Percentiles rank a stretch among this genome's conserved stretches.
phyloP scores from a whole-genome alignment of 2,329 filamentous ascomycete species.

The Diaporthe citri region DNA sequence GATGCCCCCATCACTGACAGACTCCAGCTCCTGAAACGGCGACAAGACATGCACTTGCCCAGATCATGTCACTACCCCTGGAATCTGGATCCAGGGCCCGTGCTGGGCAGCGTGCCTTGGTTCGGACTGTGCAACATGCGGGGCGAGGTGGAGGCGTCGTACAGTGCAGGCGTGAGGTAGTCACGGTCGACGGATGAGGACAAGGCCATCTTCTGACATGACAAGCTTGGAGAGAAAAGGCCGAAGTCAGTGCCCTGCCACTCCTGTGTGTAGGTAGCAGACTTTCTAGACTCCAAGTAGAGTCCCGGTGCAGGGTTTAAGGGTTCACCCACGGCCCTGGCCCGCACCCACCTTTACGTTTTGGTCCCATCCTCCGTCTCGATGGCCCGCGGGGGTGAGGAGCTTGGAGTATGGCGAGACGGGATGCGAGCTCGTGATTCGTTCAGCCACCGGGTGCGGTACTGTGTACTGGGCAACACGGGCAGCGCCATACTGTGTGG shows the following conservation, averaged over 20 bases:
- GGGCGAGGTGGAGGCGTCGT: background rate
- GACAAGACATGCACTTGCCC: slow-evolving; percentile 1
- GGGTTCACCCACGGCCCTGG: slow-evolving; percentile 19
- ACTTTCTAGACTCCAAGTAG: background rate
- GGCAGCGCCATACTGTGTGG: slow-evolving; percentile 7
- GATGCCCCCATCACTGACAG: background rate
- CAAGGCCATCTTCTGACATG: background rate
- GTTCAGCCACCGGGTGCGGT: slow-evolving; percentile 1
- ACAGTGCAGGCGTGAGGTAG: slow-evolving; percentile 2
- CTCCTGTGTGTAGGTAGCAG: background rate
- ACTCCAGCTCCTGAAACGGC: slow-evolving; percentile 28
- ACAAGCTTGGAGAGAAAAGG: background rate
- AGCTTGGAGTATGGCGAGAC: slow-evolving; percentile 1
- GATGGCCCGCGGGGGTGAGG: slow-evolving; percentile 1
- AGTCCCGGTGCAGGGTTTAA: slow-evolving; percentile 4
- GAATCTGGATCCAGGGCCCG: background rate
- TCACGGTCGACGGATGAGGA: background rate
- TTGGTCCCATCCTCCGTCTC: slow-evolving; percentile 15
- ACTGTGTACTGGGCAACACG: slow-evolving; percentile 19
- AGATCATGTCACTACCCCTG: background rate
- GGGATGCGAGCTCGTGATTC: slow-evolving; percentile 26
- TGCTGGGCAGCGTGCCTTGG: background rate
- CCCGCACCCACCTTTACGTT: slow-evolving; percentile 30
- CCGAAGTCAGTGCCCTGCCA: background rate
- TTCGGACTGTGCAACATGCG: slow-evolving; percentile 8